Percentiles rank a stretch among this genome's conserved stretches.
These are phyloP conservation scores for Tulasnella sp. DNA, from an alignment of 768 basidiomycete genomes.

Conservation along the genomic window DNA sequence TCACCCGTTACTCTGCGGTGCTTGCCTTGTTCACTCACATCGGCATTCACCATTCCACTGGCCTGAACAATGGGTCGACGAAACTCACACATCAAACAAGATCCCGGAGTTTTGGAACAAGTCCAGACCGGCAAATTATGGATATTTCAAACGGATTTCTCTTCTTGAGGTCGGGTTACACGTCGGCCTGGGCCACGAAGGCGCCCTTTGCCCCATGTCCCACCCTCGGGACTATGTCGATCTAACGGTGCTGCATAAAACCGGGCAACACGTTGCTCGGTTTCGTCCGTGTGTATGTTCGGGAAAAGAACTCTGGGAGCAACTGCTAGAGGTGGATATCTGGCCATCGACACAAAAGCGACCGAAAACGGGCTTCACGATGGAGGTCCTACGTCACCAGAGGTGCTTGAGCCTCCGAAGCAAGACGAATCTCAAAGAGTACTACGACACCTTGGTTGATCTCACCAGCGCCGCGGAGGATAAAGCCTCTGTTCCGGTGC, in stretches of 20 bases:
- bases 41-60: not conserved
- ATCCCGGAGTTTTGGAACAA: not conserved
- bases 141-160: not conserved
- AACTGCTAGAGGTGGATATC: not conserved
- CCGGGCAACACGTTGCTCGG: not conserved
- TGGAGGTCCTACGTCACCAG: not conserved
- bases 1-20: not conserved
- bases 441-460: not conserved
- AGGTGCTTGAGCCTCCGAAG: not conserved
- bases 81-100: not conserved
- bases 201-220: not conserved
- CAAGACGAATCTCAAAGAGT: not conserved
- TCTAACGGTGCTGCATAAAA: not conserved
- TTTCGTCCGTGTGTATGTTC: not conserved
- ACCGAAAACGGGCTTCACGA: not conserved
- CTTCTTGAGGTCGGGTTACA: not conserved
- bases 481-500: not conserved
- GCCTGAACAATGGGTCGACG: not conserved
- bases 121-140: not conserved
- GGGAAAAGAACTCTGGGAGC: not conserved
- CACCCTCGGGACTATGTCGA: not conserved
- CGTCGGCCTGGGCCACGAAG: not conserved
- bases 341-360: not conserved
- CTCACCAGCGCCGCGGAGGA: not conserved
- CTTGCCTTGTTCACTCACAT: not conserved